Evolutionary conservation across 2,329 filamentous ascomycete species (phyloP), one percentile per base, ranked within the genome.

Genomic region (Penicillium sp.): DNA sequence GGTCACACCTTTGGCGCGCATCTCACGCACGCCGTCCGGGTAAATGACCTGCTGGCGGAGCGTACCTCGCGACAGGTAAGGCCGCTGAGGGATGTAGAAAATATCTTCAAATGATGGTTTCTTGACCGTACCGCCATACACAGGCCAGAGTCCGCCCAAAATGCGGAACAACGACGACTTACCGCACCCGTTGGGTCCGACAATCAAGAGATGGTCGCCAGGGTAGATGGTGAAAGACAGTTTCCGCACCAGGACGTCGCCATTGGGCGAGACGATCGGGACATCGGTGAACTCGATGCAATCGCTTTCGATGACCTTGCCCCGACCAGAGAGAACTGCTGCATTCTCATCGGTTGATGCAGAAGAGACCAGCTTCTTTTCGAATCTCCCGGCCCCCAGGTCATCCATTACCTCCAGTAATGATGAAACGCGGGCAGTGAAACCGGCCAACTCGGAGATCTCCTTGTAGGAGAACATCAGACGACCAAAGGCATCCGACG

Each of bases 401-500:
- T 99, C 94, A 52, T 92, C 87, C 84, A 99, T 96, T 43, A 97
- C 92, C 53, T 95, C 88, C 13, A 99, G 79, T 4, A 99, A 79
- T 2, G 89, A 89, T 1, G 92, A 88, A 5, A 99, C 94, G 46
- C 94, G 86, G 9, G 91, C 92, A 0, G 94, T 99, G 75, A 96
- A 95, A 31, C 94, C 94, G 0, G 94, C 94, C 27, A 99, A 79
- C 72, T 99, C 92, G 69, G 92, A 96, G 56, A 99, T 87, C 69
- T 99, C 94, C 63, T 96, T 92, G 79, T 96, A 97, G 2, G 90
- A 95, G 74, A 96, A 96, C 92, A 96, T 96, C 58, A 97, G 80
- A 53, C 94, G 87, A 1, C 92, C 92, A 67, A 96, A 96, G 22
- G 92, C 92, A 69, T 99, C 94, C 0, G 92, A 97, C 1, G 91